Percentiles rank a stretch among this genome's conserved stretches.
These are phyloP conservation scores for Suhomyces guaymorum DNA, from an alignment of 1,139 yeast genomes.

Conservation along the genomic window DNA sequence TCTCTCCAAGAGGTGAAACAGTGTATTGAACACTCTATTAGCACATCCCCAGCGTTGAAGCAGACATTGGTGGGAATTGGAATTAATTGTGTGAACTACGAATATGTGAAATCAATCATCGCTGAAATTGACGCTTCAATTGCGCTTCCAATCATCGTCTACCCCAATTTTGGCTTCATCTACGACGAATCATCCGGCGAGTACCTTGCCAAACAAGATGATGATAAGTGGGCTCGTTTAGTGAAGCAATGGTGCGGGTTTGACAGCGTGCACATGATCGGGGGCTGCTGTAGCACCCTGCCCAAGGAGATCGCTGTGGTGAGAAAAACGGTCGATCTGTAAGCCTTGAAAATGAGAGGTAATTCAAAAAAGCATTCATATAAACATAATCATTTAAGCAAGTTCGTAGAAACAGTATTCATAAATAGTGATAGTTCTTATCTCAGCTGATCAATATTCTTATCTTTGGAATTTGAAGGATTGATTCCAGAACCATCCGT, in stretches of 20 bases:
- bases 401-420: too few species aligned
- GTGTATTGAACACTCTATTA: too few species aligned
- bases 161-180: conserved; percentile 60
- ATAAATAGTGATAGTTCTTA: too few species aligned
- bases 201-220: conserved; percentile 19
- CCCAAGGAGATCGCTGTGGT: conserved; percentile 43
- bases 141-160: conserved; percentile 37
- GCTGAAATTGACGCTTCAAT: conserved; percentile 20
- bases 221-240: conserved; percentile 31
- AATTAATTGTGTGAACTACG: conserved; percentile 41
- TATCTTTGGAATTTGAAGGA: too few species aligned
- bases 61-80: conserved; percentile 36
- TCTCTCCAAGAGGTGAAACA: conserved; percentile 25
- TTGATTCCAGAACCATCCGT: too few species aligned
- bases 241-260: conserved; percentile 34
- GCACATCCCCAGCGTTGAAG: conserved; percentile 11
- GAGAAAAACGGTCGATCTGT: conserved; percentile 6
- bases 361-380: too few species aligned
- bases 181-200: conserved; percentile 36
- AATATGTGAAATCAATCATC: conserved; percentile 22
- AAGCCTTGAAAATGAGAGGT: too few species aligned
- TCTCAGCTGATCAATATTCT: too few species aligned
- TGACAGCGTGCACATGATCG: conserved; percentile 42
- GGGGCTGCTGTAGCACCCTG: conserved; percentile 62
- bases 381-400: too few species aligned